Conservation (phyloP, 208 protist genomes). For the Leishmania braziliensis region DNA sequence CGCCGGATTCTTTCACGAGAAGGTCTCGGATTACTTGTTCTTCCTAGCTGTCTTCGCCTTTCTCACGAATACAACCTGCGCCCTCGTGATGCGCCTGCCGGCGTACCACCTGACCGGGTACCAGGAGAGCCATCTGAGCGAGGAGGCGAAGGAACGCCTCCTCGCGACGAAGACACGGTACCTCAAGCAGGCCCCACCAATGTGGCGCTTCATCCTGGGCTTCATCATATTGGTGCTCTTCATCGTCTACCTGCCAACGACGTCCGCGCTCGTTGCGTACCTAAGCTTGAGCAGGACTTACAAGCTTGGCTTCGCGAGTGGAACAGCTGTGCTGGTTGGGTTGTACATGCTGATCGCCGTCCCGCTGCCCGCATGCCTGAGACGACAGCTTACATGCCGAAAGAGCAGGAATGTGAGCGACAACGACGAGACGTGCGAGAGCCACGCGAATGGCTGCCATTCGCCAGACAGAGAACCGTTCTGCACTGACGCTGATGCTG, state of each 20-base stretch:
- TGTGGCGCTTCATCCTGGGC: conserved; percentile 51
- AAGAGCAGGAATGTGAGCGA: conserved; percentile 4
- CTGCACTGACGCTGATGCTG: background rate
- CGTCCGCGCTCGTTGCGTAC: conserved; percentile 38
- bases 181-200: conserved; percentile 47
- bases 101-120: conserved; percentile 55
- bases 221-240: conserved; percentile 46
- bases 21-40: conserved; percentile 40
- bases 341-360: conserved; percentile 42
- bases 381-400: conserved; percentile 5
- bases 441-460: background rate
- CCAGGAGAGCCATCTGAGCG: conserved; percentile 34
- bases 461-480: conserved; percentile 11
- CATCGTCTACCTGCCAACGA: conserved; percentile 52
- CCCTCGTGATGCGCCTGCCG: conserved; percentile 50
- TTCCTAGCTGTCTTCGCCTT: conserved; percentile 43
- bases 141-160: conserved; percentile 38
- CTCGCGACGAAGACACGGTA: conserved; percentile 34
- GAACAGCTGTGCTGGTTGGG: conserved; percentile 34
- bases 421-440: background rate
- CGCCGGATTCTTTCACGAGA: conserved; percentile 32
- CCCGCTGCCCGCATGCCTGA: conserved; percentile 27
- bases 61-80: conserved; percentile 29
- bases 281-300: conserved; percentile 21
- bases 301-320: conserved; percentile 44